Evolutionary conservation across 2,329 filamentous ascomycete species (phyloP).

Genomic region (Graphiopsis chlorocephala): DNA sequence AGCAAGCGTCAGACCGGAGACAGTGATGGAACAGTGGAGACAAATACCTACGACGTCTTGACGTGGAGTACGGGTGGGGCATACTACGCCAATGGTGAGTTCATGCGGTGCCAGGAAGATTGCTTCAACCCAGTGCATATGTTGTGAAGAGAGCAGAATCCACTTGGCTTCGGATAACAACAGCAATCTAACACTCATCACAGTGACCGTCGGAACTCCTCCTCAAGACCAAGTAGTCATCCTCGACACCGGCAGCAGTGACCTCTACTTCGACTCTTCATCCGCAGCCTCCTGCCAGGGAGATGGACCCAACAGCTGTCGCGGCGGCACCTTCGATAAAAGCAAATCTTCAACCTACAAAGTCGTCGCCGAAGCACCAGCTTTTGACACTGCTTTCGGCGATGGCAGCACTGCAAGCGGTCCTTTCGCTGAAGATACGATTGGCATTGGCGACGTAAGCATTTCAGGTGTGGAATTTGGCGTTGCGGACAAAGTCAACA

Average conservation of each 20-base stretch:
- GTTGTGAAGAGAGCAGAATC: background rate
- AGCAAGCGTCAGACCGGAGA: slow-evolving; percentile 14
- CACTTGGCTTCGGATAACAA: background rate
- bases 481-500: slow-evolving; percentile 28
- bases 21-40: slow-evolving; percentile 25
- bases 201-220: slow-evolving; percentile 34
- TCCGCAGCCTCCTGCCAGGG: slow-evolving; percentile 25
- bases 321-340: slow-evolving; percentile 31
- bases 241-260: slow-evolving; percentile 35
- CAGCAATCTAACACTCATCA: background rate
- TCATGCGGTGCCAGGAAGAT: background rate
- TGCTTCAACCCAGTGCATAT: background rate
- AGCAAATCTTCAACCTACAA: slow-evolving; percentile 29
- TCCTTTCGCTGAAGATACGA: slow-evolving; percentile 29
- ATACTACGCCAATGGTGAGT: slow-evolving; percentile 34
- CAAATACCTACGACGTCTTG: slow-evolving; percentile 32
- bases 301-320: slow-evolving; percentile 24
- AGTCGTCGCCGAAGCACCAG: slow-evolving; percentile 23
- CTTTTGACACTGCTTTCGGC: slow-evolving; percentile 32
- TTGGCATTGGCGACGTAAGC: slow-evolving; percentile 30
- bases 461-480: slow-evolving; percentile 33
- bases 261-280: slow-evolving; percentile 33
- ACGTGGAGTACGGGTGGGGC: slow-evolving; percentile 33
- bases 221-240: slow-evolving; percentile 33
- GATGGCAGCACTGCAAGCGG: slow-evolving; percentile 29